Evolutionary conservation across 2,329 filamentous ascomycete species (phyloP).

Genomic region (Tothia fuscella): DNA sequence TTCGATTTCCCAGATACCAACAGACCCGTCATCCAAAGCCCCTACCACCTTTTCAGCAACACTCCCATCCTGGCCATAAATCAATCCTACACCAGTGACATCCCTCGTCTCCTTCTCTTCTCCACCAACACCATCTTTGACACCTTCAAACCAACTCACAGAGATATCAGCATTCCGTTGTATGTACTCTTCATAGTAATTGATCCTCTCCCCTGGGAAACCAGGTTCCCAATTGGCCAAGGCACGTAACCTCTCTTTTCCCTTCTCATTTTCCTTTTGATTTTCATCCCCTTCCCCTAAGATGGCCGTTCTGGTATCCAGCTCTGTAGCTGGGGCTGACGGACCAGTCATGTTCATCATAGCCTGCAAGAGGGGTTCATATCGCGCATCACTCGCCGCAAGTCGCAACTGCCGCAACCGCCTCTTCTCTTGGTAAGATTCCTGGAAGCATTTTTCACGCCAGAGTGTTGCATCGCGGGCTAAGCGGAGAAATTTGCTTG

Average conservation of each 20-base stretch:
- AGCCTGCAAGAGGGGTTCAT: slow-evolving; percentile 29
- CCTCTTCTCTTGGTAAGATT: slow-evolving; percentile 53
- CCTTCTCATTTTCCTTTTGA: slow-evolving; percentile 21
- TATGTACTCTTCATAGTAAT: slow-evolving; percentile 85
- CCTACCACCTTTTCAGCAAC: slow-evolving; percentile 53
- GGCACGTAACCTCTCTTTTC: slow-evolving; percentile 40
- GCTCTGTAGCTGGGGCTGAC: slow-evolving; percentile 3
- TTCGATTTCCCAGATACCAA: slow-evolving; percentile 68
- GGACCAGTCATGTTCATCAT: slow-evolving; percentile 17
- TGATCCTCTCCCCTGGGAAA: slow-evolving; percentile 56
- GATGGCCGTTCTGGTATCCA: no score
- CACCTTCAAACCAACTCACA: slow-evolving; percentile 64
- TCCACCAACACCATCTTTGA: slow-evolving; percentile 29
- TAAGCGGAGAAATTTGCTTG: slow-evolving; percentile 50
- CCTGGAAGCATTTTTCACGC: slow-evolving; percentile 61
- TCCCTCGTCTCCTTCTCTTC: slow-evolving; percentile 23
- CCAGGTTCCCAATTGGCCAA: slow-evolving; percentile 75
- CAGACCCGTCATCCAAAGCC: slow-evolving; percentile 73
- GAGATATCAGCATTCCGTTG: slow-evolving; percentile 65
- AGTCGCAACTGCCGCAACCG: slow-evolving; percentile 39
- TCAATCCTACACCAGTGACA: slow-evolving; percentile 56
- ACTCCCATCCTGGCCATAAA: slow-evolving; percentile 46
- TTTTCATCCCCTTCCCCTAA: no score
- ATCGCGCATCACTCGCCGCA: slow-evolving; percentile 29
- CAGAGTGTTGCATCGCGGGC: slow-evolving; percentile 67